These are phyloP conservation scores for Fraxinus floribunda DNA, from an alignment of 305 asterid genomes.

Conservation along the genomic window DNA sequence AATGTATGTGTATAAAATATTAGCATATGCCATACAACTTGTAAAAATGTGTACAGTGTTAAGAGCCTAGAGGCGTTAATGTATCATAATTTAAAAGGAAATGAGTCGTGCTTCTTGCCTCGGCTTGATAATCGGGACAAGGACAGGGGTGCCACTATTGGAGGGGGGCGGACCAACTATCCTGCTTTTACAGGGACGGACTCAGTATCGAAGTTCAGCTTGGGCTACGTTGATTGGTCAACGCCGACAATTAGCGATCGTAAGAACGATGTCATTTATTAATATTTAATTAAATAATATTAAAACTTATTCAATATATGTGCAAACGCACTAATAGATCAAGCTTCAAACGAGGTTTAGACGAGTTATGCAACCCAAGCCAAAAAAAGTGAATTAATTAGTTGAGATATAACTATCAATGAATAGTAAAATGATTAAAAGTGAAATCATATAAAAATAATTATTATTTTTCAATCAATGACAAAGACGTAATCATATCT, in stretches of 20 bases:
- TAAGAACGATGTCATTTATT: too few species aligned
- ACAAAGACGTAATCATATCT: slow-evolving; percentile 72
- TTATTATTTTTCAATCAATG: slow-evolving; percentile 33
- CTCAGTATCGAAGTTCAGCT: too few species aligned
- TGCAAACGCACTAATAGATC: not conserved
- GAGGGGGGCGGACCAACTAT: too few species aligned
- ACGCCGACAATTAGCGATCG: too few species aligned
- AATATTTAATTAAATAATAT: too few species aligned
- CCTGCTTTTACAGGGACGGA: too few species aligned
- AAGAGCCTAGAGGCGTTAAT: not conserved
- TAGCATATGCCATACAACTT: not conserved
- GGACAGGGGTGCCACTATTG: too few species aligned
- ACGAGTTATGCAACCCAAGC: not conserved
- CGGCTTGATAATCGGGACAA: too few species aligned
- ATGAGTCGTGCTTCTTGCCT: too few species aligned
- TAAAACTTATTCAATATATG: too few species aligned
- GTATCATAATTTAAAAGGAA: too few species aligned
- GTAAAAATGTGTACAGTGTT: not conserved
- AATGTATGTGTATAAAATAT: not conserved
- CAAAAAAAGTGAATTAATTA: not conserved
- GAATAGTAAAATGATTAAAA: slow-evolving; percentile 6
- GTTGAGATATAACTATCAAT: not conserved
- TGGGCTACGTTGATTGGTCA: too few species aligned
- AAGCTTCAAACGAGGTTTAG: not conserved
- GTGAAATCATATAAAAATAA: slow-evolving; percentile 2